phyloP scores from a whole-genome alignment of 371 early-diverging fungal species.

The Saksenaea oblongispora region DNA sequence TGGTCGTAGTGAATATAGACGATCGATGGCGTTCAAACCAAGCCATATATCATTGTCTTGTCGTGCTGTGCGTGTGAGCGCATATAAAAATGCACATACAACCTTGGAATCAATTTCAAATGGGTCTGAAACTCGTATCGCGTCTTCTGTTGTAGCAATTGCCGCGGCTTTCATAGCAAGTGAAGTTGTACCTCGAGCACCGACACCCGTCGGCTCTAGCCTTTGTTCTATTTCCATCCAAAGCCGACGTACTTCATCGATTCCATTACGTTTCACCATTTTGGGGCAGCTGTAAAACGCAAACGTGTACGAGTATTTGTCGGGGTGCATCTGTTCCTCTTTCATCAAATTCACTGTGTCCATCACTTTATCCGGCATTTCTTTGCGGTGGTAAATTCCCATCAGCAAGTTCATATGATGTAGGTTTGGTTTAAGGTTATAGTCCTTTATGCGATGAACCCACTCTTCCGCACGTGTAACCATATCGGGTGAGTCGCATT shows the following conservation, averaged over 20 bases:
- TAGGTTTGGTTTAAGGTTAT: slow-evolving; percentile 17
- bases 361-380: slow-evolving; percentile 12
- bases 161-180: slow-evolving; percentile 17
- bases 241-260: slow-evolving; percentile 10
- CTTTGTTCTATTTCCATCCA: slow-evolving; percentile 23
- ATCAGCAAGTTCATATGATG: slow-evolving; percentile 35
- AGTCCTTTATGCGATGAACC: slow-evolving; percentile 23
- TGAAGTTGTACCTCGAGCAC: neutral
- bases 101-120: slow-evolving; percentile 27
- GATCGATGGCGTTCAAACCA: slow-evolving; percentile 21
- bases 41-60: slow-evolving; percentile 15
- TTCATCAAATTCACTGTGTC: slow-evolving; percentile 1
- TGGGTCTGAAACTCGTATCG: neutral
- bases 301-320: slow-evolving; percentile 25
- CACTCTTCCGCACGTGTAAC: slow-evolving; percentile 25
- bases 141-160: neutral
- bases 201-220: neutral
- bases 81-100: slow-evolving; percentile 19
- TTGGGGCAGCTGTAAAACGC: slow-evolving; percentile 18
- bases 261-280: neutral
- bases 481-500: slow-evolving; percentile 28
- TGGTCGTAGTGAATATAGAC: slow-evolving; percentile 29
- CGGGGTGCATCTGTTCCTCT: slow-evolving; percentile 14
- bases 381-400: slow-evolving; percentile 17
- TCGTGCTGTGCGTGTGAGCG: slow-evolving; percentile 22